phyloP scores from a whole-genome alignment of 2,329 filamentous ascomycete genomes.

The Beauveria rudraprayagi region DNA sequence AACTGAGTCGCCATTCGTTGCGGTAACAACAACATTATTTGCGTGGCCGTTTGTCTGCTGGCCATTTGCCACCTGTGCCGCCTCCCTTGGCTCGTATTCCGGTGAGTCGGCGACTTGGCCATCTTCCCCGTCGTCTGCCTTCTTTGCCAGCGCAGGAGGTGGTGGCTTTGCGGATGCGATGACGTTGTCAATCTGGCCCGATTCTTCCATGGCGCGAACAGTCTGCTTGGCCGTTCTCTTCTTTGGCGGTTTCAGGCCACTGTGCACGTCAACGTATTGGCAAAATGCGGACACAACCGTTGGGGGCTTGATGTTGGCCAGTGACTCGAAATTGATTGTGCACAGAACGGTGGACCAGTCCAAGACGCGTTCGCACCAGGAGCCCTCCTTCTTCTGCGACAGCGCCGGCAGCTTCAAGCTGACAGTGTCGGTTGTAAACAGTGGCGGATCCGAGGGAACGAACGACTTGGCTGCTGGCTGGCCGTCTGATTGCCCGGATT shows the following conservation, averaged over 20 bases:
- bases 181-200: slow-evolving; percentile 17
- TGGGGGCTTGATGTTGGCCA: slow-evolving; percentile 17
- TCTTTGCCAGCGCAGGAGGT: background rate
- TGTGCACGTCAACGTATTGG: slow-evolving; percentile 24
- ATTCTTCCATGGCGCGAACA: slow-evolving; percentile 19
- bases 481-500: slow-evolving; percentile 3
- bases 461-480: slow-evolving; percentile 12
- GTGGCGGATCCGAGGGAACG: slow-evolving; percentile 17
- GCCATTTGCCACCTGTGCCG: background rate
- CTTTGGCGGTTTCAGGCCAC: slow-evolving; percentile 23
- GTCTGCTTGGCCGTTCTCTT: slow-evolving; percentile 23
- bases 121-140: background rate
- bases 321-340: slow-evolving; percentile 18
- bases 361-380: slow-evolving; percentile 6
- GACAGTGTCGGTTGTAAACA: slow-evolving; percentile 17
- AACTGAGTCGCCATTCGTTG: slow-evolving; percentile 15
- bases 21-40: background rate
- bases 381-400: slow-evolving; percentile 9
- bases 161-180: background rate
- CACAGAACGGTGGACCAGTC: slow-evolving; percentile 11
- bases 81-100: slow-evolving; percentile 9
- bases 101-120: slow-evolving; percentile 2
- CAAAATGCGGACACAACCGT: slow-evolving; percentile 21
- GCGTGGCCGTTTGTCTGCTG: slow-evolving; percentile 5
- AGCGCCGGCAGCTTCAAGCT: slow-evolving; percentile 8